Evolutionary conservation across 768 basidiomycete genomes (phyloP), one percentile per base, ranked within the genome.

Genomic region (Rickenella mellea): DNA sequence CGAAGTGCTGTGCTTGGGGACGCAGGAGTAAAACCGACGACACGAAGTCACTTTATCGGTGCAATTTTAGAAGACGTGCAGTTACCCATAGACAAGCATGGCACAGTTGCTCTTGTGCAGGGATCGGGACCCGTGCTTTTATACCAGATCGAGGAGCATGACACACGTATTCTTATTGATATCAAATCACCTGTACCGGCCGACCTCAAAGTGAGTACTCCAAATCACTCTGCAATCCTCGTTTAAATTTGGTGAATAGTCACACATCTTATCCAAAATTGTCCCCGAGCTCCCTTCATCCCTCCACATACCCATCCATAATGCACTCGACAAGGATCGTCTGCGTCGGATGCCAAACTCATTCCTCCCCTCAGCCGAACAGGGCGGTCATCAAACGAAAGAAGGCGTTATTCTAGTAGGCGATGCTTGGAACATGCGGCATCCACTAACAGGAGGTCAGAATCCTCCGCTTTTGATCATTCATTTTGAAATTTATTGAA

Each of bases 351-450:
- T 98, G 93, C 93, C 96, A 25, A 98, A 97, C 59, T 85, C 88
- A 0, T 96, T 87, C 69, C 72, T 99, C 1, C 88, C 96, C 0
- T 65, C 92, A 1, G 68, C 81, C 2, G 67, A 78, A 45, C 93
- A 94, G 55, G 65, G 68, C 8, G 62, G 63, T 14, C 51, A 47
- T 48, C 60, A 51, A 43, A 63, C 57, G 5, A 83, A 76, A 48
- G 71, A 79, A 38, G 88, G 89, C 20, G 78, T 78, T 8, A 65
- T 99, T 44, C 77, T 98, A 47, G 68, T 96, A 26, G 96, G 96
- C 1, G 96, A 98, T 57, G 80, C 94, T 2, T 94, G 90, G 84
- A 99, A 98, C 58, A 98, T 98, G 93, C 86, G 96, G 0, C 96
- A 99, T 60, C 96, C 96, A 2, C 71, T 99, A 17, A 99, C 96